phyloP scores from a whole-genome alignment of 305 asterid species.

The Solanum hybrid region DNA sequence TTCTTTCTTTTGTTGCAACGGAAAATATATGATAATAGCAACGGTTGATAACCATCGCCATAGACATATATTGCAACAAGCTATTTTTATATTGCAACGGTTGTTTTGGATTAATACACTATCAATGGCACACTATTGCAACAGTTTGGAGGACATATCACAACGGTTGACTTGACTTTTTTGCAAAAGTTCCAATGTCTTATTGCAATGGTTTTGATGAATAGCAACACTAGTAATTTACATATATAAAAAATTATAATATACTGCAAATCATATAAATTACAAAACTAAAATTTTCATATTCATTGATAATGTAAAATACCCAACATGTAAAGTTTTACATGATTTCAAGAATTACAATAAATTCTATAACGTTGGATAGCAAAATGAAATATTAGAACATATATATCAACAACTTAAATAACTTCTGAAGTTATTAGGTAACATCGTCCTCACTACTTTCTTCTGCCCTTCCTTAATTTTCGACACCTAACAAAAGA shows the following conservation, averaged over 20 bases:
- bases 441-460: not conserved
- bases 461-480: not conserved
- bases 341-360: not conserved
- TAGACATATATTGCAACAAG: not conserved
- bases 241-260: no score
- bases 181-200: not conserved
- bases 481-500: not conserved
- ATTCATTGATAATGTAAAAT: not conserved
- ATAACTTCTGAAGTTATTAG: not conserved
- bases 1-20: not conserved
- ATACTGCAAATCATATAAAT: no score
- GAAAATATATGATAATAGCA: no score
- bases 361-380: not conserved
- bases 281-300: not conserved
- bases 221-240: not conserved
- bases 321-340: no score
- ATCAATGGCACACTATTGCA: not conserved
- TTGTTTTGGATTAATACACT: no score
- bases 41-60: not conserved
- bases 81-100: no score
- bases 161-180: not conserved
- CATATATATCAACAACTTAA: not conserved
- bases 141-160: not conserved
- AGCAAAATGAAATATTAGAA: not conserved
- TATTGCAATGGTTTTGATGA: not conserved